Evolutionary conservation across 441 rosid species (phyloP).

Genomic region (Syzygium malaccense): DNA sequence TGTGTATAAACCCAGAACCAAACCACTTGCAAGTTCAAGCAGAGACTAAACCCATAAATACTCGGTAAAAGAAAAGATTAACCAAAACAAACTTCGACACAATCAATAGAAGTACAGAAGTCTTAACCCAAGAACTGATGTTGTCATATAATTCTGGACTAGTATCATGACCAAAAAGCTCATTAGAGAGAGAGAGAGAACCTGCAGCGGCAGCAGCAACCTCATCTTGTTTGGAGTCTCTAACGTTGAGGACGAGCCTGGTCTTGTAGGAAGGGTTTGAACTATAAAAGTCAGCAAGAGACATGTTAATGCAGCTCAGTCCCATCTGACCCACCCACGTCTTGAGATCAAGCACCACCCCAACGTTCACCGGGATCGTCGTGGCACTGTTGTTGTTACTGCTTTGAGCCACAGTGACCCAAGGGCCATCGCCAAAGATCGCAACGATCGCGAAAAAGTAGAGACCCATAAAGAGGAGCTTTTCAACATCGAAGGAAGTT

Average conservation of each 20-base stretch:
- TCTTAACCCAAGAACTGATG: background rate
- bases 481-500: background rate
- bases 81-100: background rate
- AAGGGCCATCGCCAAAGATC: background rate
- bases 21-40: background rate
- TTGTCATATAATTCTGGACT: background rate
- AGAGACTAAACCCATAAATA: background rate
- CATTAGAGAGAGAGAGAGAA: background rate
- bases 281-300: background rate
- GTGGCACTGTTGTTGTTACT: background rate
- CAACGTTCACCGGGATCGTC: background rate
- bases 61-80: background rate
- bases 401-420: background rate
- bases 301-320: background rate
- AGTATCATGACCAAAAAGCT: background rate
- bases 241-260: background rate
- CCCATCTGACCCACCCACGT: background rate
- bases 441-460: background rate
- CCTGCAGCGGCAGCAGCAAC: background rate
- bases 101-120: background rate
- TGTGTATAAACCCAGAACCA: background rate
- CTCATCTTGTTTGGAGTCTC: background rate
- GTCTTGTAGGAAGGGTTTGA: background rate
- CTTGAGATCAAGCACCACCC: background rate
- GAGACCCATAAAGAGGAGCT: background rate